Evolutionary conservation across 352 stramenopile species (phyloP).

Genomic region (Phytophthora ohioensis): DNA sequence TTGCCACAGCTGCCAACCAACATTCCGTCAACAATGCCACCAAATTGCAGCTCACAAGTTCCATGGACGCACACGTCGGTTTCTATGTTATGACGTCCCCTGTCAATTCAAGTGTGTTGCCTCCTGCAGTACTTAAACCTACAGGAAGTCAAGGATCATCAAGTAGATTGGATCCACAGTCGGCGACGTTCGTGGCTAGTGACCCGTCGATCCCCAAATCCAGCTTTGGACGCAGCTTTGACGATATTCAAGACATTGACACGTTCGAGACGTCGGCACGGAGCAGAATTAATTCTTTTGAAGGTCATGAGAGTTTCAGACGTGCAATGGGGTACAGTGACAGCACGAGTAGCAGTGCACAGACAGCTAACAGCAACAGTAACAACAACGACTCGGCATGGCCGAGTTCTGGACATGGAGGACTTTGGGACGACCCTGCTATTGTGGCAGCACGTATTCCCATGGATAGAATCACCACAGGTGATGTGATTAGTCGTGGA

Average conservation of each 20-base stretch:
- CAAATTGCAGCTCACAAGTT: constrained; percentile 15
- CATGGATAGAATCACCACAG: constrained; percentile 48
- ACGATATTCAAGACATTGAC: constrained; percentile 25
- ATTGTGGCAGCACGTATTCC: constrained; percentile 60
- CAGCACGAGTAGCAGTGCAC: constrained; percentile 24
- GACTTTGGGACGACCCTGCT: constrained; percentile 57
- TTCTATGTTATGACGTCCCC: constrained; percentile 52
- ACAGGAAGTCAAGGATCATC: constrained; percentile 13
- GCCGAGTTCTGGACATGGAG: constrained; percentile 28
- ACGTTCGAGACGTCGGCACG: constrained; percentile 36
- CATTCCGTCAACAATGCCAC: constrained; percentile 3
- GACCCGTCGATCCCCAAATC: constrained; percentile 20
- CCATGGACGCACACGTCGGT: constrained; percentile 23
- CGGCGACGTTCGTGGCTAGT: constrained; percentile 15
- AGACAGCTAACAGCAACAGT: constrained; percentile 33
- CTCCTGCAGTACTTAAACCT: constrained; percentile 25
- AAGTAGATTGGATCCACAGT: constrained; percentile 12
- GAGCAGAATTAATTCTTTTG: constrained; percentile 38
- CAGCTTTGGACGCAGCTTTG: constrained; percentile 19
- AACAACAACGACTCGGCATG: constrained; percentile 30
- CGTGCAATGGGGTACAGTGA: constrained; percentile 36
- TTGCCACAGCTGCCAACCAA: constrained; percentile 31
- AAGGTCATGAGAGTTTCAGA: constrained; percentile 36
- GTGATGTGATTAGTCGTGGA: constrained; percentile 52
- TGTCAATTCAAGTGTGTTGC: constrained; percentile 6